Percentiles rank a stretch among this genome's conserved stretches.
phyloP scores from a whole-genome alignment of 306 rosid species.

The Sicyos edulis region DNA sequence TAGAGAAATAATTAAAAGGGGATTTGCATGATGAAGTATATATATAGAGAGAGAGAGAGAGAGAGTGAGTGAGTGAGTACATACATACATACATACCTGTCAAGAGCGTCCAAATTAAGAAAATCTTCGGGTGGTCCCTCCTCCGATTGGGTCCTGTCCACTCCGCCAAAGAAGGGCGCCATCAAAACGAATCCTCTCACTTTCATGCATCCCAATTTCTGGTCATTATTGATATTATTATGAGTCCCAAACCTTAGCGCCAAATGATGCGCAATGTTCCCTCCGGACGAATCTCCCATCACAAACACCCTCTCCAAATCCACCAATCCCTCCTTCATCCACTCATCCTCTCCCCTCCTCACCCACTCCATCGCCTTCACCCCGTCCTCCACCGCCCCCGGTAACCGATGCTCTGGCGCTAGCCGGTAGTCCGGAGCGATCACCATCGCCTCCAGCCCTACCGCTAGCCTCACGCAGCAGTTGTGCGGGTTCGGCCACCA shows the following conservation, averaged over 20 bases:
- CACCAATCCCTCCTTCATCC: conserved; percentile 34
- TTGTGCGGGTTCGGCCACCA: conserved; percentile 76
- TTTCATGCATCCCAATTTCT: conserved; percentile 17
- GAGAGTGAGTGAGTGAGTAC: no score
- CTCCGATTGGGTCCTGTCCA: conserved; percentile 66
- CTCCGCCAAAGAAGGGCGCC: conserved; percentile 95
- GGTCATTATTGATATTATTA: no score
- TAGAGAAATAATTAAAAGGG: no score
- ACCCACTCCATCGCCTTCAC: conserved; percentile 64
- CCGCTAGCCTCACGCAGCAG: conserved; percentile 60
- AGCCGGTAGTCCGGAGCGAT: conserved; percentile 67
- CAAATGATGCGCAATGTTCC: conserved; percentile 80
- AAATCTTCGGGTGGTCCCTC: conserved; percentile 52
- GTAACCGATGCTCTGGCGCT: conserved; percentile 75
- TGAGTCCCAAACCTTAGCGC: conserved; percentile 48
- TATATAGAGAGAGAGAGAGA: no score
- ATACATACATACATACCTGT: conserved; percentile 73
- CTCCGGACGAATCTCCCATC: conserved; percentile 87
- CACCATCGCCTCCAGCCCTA: conserved; percentile 41
- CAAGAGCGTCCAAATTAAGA: conserved; percentile 58
- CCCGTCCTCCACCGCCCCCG: conserved; percentile 73
- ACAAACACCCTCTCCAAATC: conserved; percentile 62
- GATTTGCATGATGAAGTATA: no score
- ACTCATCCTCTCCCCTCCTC: conserved; percentile 49
- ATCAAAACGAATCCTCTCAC: conserved; percentile 55